These are phyloP conservation scores for Salix dunnii DNA, from an alignment of 345 rosid species.

Conservation along the genomic window DNA sequence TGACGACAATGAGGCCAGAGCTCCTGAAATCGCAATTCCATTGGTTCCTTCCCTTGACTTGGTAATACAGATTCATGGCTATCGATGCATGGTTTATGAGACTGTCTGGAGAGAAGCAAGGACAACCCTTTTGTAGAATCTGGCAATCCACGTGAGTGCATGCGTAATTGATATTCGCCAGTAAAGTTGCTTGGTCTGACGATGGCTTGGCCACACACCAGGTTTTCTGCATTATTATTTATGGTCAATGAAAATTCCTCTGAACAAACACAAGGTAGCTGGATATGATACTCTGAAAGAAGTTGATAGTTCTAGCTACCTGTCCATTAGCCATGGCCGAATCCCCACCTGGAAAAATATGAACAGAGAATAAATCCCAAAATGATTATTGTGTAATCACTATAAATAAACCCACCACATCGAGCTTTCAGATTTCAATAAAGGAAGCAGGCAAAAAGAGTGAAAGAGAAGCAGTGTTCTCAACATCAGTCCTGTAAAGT, in stretches of 20 bases:
- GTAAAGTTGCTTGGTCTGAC: background rate
- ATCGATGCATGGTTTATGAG: conserved; percentile 15
- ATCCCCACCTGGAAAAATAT: conserved; percentile 23
- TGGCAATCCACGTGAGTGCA: conserved; percentile 8
- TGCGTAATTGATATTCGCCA: conserved; percentile 6
- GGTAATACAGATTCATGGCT: conserved; percentile 18
- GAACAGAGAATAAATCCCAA: background rate
- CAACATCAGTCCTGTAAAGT: background rate
- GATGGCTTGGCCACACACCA: conserved; percentile 27
- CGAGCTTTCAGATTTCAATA: too few relatives aligned
- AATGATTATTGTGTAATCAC: background rate
- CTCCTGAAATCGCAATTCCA: conserved; percentile 16
- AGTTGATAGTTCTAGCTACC: conserved; percentile 22
- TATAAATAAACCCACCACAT: background rate
- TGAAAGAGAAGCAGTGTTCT: background rate
- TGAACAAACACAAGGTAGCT: background rate
- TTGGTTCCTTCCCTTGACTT: background rate
- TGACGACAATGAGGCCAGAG: conserved; percentile 4
- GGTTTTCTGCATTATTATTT: conserved; percentile 7
- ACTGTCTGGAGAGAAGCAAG: conserved; percentile 9
- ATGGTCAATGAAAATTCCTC: background rate
- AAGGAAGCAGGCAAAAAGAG: background rate
- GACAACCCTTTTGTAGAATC: conserved; percentile 2
- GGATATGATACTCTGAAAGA: background rate
- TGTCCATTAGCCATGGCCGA: conserved; percentile 37